These are phyloP conservation scores for Aspergillus fumigatiaffinis DNA, from an alignment of 2,329 filamentous ascomycete genomes.

Conservation along the genomic window DNA sequence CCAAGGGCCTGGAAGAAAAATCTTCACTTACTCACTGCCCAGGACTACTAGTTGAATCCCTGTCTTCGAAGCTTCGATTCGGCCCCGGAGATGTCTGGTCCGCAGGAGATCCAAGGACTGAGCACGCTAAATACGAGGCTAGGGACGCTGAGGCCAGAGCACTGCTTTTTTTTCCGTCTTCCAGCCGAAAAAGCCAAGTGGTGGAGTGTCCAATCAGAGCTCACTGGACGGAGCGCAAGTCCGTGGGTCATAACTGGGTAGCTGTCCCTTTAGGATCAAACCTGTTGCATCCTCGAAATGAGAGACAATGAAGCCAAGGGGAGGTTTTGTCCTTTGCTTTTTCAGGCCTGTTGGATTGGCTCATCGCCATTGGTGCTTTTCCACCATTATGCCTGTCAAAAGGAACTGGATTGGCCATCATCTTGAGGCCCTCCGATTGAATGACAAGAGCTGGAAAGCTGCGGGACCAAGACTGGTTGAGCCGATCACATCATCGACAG, in stretches of 20 bases:
- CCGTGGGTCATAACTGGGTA: conserved; percentile 12
- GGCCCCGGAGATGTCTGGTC: conserved; percentile 16
- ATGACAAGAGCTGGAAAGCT: no score
- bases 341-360: neutral
- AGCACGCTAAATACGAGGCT: conserved; percentile 1
- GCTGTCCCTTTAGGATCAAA: neutral
- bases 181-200: conserved; percentile 7
- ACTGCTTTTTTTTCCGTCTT: conserved; percentile 2
- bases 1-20: conserved; percentile 2
- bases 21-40: neutral
- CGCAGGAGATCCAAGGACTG: conserved; percentile 10
- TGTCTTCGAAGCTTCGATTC: neutral
- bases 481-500: neutral
- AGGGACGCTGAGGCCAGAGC: neutral
- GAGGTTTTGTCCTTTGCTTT: neutral
- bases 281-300: neutral
- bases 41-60: neutral
- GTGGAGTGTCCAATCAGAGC: conserved; percentile 11
- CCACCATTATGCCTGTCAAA: neutral
- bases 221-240: conserved; percentile 5
- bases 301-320: neutral
- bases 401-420: neutral
- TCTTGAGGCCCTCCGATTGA: neutral
- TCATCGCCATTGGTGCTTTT: neutral
- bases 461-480: neutral